A percentile compares a stretch with the other conserved stretches of the same genome.
Evolutionary conservation across 2,329 filamentous ascomycete genomes (phyloP).

Genomic region (Botryotinia globosa): DNA sequence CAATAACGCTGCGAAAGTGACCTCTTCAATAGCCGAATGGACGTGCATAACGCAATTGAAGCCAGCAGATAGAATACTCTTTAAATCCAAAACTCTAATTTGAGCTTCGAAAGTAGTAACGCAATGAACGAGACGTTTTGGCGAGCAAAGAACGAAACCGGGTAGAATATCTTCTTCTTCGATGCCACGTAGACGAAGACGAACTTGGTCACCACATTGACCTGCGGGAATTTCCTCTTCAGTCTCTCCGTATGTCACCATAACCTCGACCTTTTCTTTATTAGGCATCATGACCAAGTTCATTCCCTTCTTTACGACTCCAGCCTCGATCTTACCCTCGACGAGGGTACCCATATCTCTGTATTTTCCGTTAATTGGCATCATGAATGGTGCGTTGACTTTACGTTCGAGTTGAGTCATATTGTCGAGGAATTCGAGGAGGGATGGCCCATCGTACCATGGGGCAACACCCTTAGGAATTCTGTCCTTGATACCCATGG

Average conservation of each 20-base stretch:
- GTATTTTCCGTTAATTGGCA: slow-evolving; percentile 96
- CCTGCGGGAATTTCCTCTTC: slow-evolving; percentile 84
- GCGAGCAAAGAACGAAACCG: slow-evolving; percentile 93
- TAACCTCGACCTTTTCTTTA: slow-evolving; percentile 73
- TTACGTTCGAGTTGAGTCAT: slow-evolving; percentile 95
- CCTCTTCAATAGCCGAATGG: slow-evolving; percentile 95
- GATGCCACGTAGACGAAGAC: slow-evolving; percentile 85
- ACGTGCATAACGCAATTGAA: slow-evolving; percentile 99
- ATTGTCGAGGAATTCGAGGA: slow-evolving; percentile 91
- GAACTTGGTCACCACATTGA: slow-evolving; percentile 92
- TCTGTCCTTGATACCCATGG: slow-evolving; percentile 82
- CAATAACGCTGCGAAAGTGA: slow-evolving; percentile 82
- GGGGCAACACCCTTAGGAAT: slow-evolving; percentile 72
- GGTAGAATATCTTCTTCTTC: slow-evolving; percentile 97
- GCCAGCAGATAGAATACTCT: slow-evolving; percentile 87
- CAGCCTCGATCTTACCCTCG: slow-evolving; percentile 95
- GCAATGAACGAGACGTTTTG: slow-evolving; percentile 88
- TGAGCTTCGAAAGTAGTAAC: slow-evolving; percentile 91
- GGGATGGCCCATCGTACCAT: slow-evolving; percentile 86
- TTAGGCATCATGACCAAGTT: slow-evolving; percentile 94
- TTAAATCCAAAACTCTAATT: slow-evolving; percentile 90
- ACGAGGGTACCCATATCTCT: slow-evolving; percentile 96
- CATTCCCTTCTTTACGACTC: slow-evolving; percentile 87
- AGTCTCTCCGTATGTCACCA: slow-evolving; percentile 89
- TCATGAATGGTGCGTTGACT: slow-evolving; percentile 98